Evolutionary conservation across 164 flowering plant species (phyloP).

Genomic region (Paratinospora sagittata): DNA sequence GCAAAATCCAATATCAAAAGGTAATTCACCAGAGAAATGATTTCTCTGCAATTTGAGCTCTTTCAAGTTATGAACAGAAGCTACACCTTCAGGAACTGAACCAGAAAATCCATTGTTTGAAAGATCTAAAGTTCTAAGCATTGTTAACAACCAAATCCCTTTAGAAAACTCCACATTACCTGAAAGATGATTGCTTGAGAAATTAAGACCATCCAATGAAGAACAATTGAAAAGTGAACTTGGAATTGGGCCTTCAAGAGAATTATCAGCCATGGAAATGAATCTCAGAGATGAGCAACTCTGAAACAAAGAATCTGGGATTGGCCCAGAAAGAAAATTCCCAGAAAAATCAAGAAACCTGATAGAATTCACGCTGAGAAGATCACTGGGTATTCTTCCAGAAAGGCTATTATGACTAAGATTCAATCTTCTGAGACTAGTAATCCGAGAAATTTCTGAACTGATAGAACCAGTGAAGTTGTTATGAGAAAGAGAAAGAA

Average conservation of each 20-base stretch:
- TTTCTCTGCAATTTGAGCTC: conserved; percentile 48
- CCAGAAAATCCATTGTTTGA: conserved; percentile 62
- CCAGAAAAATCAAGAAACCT: conserved; percentile 55
- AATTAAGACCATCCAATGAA: conserved; percentile 43
- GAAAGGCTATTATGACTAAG: conserved; percentile 56
- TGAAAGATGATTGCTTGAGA: conserved; percentile 59
- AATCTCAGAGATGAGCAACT: conserved; percentile 38
- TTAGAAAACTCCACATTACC: conserved; percentile 43
- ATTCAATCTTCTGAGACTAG: conserved; percentile 39
- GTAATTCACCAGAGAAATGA: conserved; percentile 58
- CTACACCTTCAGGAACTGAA: conserved; percentile 41
- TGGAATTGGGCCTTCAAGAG: conserved; percentile 68
- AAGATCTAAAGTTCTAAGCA: conserved; percentile 63
- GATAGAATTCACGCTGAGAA: conserved; percentile 27
- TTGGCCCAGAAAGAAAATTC: conserved; percentile 54
- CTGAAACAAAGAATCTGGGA: conserved; percentile 49
- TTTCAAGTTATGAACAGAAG: conserved; percentile 55
- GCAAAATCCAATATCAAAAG: conserved; percentile 64
- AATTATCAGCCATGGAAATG: conserved; percentile 48
- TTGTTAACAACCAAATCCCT: conserved; percentile 49
- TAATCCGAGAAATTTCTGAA: conserved; percentile 30
- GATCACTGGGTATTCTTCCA: conserved; percentile 39
- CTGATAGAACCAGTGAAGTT: conserved; percentile 48
- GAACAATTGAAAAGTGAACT: conserved; percentile 32
- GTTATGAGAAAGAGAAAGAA: conserved; percentile 52